Conservation (phyloP, 176 grass and related monocot genomes). For the Hsuehochloa calcarea region DNA sequence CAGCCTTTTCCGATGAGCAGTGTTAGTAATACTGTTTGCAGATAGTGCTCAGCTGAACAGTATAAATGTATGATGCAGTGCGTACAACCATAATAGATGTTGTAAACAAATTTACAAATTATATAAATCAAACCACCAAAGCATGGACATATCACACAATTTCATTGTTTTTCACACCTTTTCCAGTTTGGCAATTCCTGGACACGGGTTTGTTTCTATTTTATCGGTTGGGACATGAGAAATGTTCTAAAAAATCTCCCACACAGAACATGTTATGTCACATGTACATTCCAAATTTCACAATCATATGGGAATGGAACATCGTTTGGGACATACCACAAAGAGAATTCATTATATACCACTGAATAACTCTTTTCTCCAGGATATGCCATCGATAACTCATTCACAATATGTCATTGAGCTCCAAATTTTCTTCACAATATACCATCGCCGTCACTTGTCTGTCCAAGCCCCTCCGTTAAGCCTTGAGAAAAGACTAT, state of each 20-base stretch:
- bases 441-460: no score
- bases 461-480: no score
- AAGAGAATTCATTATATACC: background rate
- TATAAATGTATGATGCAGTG: background rate
- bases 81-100: background rate
- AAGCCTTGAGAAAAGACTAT: no score
- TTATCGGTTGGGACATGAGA: background rate
- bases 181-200: background rate
- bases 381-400: no score
- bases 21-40: slow-evolving; percentile 6
- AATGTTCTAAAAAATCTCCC: background rate
- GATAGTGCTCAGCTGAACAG: slow-evolving; percentile 2
- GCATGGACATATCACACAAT: background rate
- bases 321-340: background rate
- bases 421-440: no score
- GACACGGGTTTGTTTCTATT: background rate
- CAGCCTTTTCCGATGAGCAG: slow-evolving; percentile 8
- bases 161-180: background rate
- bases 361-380: no score
- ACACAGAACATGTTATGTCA: background rate
- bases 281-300: background rate
- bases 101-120: background rate
- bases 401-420: no score
- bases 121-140: background rate
- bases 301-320: background rate